Percentiles rank a stretch among this genome's conserved stretches.
phyloP scores from a whole-genome alignment of 768 basidiomycete genomes.

The Pleurotus djamor region DNA sequence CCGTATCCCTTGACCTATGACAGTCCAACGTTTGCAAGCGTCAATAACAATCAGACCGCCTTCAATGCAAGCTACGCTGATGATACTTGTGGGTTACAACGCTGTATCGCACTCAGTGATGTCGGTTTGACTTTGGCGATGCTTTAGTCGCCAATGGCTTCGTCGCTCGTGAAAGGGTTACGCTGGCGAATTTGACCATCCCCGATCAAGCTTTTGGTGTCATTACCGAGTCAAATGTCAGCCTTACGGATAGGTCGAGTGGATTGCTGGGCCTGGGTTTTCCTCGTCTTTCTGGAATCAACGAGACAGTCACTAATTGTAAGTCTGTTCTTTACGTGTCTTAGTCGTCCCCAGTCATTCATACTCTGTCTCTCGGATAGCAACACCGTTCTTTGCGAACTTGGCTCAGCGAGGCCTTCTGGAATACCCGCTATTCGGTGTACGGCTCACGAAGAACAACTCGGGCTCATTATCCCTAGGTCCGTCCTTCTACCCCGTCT shows the following conservation, averaged over 20 bases:
- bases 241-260: conserved; percentile 60
- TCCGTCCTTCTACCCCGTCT: conserved; percentile 19
- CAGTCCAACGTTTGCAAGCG: conserved; percentile 60
- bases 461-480: conserved; percentile 68
- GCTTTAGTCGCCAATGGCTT: conserved; percentile 63
- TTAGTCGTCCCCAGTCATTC: background rate
- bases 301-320: conserved; percentile 46
- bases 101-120: background rate
- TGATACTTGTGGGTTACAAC: conserved; percentile 51
- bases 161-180: conserved; percentile 63
- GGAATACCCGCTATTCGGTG: conserved; percentile 75
- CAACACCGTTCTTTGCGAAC: conserved; percentile 64
- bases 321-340: conserved; percentile 12
- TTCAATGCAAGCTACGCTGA: conserved; percentile 69
- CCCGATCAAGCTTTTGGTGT: conserved; percentile 71
- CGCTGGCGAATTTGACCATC: conserved; percentile 57
- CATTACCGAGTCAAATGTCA: conserved; percentile 59
- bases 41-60: conserved; percentile 58
- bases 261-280: conserved; percentile 79
- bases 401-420: conserved; percentile 63
- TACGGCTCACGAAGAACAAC: conserved; percentile 57
- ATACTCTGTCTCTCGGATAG: conserved; percentile 26
- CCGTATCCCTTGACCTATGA: conserved; percentile 66
- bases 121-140: background rate
- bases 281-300: conserved; percentile 65